Evolutionary conservation across 2,329 filamentous ascomycete genomes (phyloP), one percentile per base, ranked within the genome.

Genomic region (Sporothrix luriei): DNA sequence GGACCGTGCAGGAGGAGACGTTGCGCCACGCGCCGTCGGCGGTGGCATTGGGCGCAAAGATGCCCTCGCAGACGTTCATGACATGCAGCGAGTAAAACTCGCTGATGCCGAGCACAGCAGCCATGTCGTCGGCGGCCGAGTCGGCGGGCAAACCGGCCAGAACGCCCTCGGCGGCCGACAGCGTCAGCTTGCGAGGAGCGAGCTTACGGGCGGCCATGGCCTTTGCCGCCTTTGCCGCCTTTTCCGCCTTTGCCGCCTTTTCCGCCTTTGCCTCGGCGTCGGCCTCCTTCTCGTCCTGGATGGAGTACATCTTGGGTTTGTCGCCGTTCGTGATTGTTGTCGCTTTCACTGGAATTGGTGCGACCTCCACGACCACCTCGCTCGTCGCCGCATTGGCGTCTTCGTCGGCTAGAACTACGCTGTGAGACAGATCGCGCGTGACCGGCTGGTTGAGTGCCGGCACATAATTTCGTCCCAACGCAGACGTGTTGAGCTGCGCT

Each of bases 401-500:
- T 10, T 66, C 68, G 24, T 61, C 57, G 2, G 66, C 46, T 14
- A 69, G 65, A 1, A 69, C 73, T 51, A 72, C 69, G 19, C 71
- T 68, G 33, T 70, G 68, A 29, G 77, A 76, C 40, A 73, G 24
- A 72, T 68, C 1, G 72, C 74, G 46, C 75, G 73, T 10, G 72
- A 70, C 16, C 74, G 76, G 40, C 73, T 73, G 1, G 74, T 75
- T 40, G 61, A 73, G 71, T 0, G 73, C 75, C 13, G 77, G 74
- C 40, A 82, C 72, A 21, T 81, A 76, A 66, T 80, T 77, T 54
- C 79, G 77, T 38, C 80, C 81, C 46, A 82, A 78, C 16, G 75
- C 74, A 21, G 80, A 80, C 70, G 80, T 80, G 75, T 82, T 82
- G 71, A 82, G 77, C 80, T 82, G 40, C 14, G 43, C 14, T 7